Evolutionary conservation across 805 yeast species (phyloP).

Genomic region (Kuraishia piskuri): DNA sequence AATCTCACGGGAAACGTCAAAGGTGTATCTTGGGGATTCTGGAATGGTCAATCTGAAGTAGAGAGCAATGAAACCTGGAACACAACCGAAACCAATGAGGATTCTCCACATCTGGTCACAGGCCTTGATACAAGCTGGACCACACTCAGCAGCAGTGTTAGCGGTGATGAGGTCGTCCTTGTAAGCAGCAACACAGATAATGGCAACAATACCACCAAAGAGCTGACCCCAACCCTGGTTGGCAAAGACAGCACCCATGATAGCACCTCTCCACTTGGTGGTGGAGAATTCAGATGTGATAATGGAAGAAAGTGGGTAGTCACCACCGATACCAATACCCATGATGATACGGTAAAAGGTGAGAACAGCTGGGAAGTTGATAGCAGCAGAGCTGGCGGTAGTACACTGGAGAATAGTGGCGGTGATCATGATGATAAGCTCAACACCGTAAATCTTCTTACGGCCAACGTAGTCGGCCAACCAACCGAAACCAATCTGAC

Average conservation of each 20-base stretch:
- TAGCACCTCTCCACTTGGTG: conserved; percentile 97
- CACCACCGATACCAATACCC: conserved; percentile 98
- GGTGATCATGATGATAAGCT: conserved; percentile 73
- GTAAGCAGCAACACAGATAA: conserved; percentile 70
- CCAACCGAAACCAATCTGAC: conserved; percentile 80
- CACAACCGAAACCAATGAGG: conserved; percentile 80
- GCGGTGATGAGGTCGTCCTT: conserved; percentile 51
- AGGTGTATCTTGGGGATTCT: conserved; percentile 87
- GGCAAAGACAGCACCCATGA: conserved; percentile 93
- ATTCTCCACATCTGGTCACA: conserved; percentile 95
- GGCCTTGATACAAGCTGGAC: conserved; percentile 58
- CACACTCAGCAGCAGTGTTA: conserved; percentile 51
- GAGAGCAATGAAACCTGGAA: conserved; percentile 78
- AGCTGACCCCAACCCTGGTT: conserved; percentile 97
- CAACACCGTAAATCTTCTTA: conserved; percentile 80
- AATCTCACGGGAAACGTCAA: conserved; percentile 61
- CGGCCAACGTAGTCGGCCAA: conserved; percentile 79
- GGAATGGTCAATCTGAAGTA: conserved; percentile 92
- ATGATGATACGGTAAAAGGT: conserved; percentile 73
- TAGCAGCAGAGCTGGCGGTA: conserved; percentile 62
- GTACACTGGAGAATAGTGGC: conserved; percentile 76
- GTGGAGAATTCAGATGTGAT: conserved; percentile 89
- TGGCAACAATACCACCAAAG: conserved; percentile 76
- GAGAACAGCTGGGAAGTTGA: conserved; percentile 66
- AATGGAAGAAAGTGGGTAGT: conserved; percentile 89